Evolutionary conservation across 1,284 basidiomycete genomes (phyloP), one percentile per base, ranked within the genome.

Genomic region (Earliella scabrosa): DNA sequence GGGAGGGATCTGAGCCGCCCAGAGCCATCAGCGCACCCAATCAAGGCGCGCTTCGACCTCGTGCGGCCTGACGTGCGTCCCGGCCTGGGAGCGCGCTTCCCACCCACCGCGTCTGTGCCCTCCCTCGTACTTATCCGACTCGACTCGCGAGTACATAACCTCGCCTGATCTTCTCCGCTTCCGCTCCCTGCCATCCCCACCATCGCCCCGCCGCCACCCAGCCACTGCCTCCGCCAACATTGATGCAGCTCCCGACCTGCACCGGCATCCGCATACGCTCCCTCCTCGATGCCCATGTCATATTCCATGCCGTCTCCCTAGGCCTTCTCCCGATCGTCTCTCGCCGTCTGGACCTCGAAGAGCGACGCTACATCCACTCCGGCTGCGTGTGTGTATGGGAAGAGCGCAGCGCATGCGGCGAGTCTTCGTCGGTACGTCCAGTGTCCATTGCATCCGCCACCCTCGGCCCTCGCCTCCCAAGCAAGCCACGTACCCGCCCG

Each of bases 311-410:
- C 40, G 76, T 76, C 43, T 59, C 68, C 26, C 67, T 70, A 40
- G 69, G 71, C 50, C 54, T 70, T 27, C 70, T 78, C 26, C 73
- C 76, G 40, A 73, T 78, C 60, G 73, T 78, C 56, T 68, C 70
- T 27, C 71, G 75, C 31, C 71, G 78, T 31, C 71, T 79, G 45
- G 74, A 75, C 63, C 70, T 74, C 36, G 77, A 75, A 38, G 78
- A 80, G 65, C 68, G 78, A n/a, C 68, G 73, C 18, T 68, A 68
- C 43, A 76, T 80, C 44, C 71, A 73, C 45, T 70, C 77, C 16
- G 78, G 78, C 23, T 73, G 72, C 55, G 75, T 77, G 26, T 80
- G 77, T 56, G 75, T 78, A 31, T 80, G 78, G 78, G 78, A 79
- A 61, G 78, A 77, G 62, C 73, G 74, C 49, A 71, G 67, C 47